Evolutionary conservation across 2,329 filamentous ascomycete species (phyloP).

Genomic region (Alternaria gaisen): DNA sequence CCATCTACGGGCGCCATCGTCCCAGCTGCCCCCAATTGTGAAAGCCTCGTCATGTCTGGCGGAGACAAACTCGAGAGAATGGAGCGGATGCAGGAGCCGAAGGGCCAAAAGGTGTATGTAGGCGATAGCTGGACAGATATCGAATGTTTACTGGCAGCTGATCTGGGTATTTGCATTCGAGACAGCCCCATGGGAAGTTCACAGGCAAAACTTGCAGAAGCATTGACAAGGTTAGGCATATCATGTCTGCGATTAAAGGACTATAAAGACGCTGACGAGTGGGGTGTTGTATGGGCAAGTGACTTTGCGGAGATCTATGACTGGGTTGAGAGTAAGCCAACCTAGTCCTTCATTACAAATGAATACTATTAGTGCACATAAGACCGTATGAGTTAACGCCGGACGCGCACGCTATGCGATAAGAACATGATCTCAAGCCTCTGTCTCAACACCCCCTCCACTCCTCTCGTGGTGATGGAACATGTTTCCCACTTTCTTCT

Average conservation of each 20-base stretch:
- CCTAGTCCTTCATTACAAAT: background rate
- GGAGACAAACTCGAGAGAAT: constrained; percentile 52
- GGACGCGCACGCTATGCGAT: constrained; percentile 13
- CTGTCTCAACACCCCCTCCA: constrained; percentile 71
- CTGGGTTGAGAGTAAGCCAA: constrained; percentile 9
- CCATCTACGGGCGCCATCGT: constrained; percentile 31
- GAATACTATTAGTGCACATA: background rate
- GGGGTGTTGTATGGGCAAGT: constrained; percentile 38
- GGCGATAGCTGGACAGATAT: constrained; percentile 61
- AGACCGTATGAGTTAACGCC: background rate
- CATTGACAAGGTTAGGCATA: constrained; percentile 44
- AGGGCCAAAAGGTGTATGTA: constrained; percentile 51
- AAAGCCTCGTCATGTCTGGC: constrained; percentile 47
- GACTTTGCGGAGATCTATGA: constrained; percentile 22
- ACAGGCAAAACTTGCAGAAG: constrained; percentile 47
- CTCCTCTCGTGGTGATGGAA: constrained; percentile 66
- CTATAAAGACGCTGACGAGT: constrained; percentile 15
- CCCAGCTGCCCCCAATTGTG: constrained; percentile 7
- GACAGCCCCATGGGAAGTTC: constrained; percentile 49
- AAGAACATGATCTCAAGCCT: constrained; percentile 59
- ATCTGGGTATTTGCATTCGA: constrained; percentile 58
- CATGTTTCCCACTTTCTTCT: constrained; percentile 54
- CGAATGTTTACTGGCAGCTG: constrained; percentile 55
- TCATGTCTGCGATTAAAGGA: constrained; percentile 32
- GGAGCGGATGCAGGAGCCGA: constrained; percentile 16